A percentile compares a stretch with the other conserved stretches of the same genome.
Evolutionary conservation across 2,329 filamentous ascomycete genomes (phyloP).

Genomic region (Mollisiaceae sp.): DNA sequence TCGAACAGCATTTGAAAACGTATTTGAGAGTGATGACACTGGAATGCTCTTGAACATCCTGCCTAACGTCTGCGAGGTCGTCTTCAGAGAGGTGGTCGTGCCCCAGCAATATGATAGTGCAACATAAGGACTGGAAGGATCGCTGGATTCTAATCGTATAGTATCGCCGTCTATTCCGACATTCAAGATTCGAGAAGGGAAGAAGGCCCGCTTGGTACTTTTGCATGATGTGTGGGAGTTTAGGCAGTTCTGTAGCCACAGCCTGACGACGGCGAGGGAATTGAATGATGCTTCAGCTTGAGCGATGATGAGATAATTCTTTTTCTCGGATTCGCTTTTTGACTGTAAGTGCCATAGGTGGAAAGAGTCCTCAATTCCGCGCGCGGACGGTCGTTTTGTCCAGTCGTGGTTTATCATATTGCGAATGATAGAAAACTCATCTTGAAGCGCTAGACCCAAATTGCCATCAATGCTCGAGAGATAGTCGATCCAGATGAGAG

Average conservation of each 20-base stretch:
- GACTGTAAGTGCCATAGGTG: background rate
- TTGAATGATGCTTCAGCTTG: conserved; percentile 7
- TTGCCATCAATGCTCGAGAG: conserved; percentile 15
- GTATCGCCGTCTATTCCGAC: conserved; percentile 9
- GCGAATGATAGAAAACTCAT: conserved; percentile 2
- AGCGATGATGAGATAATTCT: conserved; percentile 9
- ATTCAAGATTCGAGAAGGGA: conserved; percentile 17
- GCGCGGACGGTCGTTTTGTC: conserved; percentile 13
- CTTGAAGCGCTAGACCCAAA: conserved; percentile 7
- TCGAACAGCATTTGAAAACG: conserved; percentile 16
- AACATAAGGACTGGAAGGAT: conserved; percentile 13
- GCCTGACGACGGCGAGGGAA: conserved; percentile 6
- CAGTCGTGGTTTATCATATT: conserved; percentile 14
- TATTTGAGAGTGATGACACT: conserved; percentile 12
- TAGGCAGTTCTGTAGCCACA: conserved; percentile 10
- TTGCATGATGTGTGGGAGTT: conserved; percentile 4
- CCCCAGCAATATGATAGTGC: conserved; percentile 20
- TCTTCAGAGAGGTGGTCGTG: conserved; percentile 6
- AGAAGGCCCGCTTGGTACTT: background rate
- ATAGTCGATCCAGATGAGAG: conserved; percentile 13
- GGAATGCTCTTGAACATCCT: conserved; percentile 9
- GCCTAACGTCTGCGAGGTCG: conserved; percentile 12
- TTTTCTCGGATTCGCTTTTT: background rate
- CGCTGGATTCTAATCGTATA: conserved; percentile 12
- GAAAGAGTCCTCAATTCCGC: conserved; percentile 13